phyloP scores from a whole-genome alignment of 1,284 basidiomycete species.

The Malassezia dermatis region DNA sequence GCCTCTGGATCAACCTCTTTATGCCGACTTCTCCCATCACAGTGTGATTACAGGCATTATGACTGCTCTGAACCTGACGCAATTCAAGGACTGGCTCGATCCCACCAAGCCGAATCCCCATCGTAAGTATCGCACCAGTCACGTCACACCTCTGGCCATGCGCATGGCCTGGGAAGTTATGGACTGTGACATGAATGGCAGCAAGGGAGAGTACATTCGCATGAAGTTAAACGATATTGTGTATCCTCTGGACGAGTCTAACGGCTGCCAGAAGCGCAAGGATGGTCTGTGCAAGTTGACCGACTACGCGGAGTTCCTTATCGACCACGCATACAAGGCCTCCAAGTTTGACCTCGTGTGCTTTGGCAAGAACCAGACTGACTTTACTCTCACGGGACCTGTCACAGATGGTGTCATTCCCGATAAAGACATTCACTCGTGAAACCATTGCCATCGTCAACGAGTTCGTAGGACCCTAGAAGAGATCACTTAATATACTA shows the following conservation, averaged over 20 bases:
- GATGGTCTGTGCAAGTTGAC: conserved; percentile 71
- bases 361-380: conserved; percentile 31
- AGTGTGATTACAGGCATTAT: conserved; percentile 31
- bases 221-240: conserved; percentile 62
- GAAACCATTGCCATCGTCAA: no score
- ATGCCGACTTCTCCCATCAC: conserved; percentile 40
- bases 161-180: conserved; percentile 29
- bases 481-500: background rate
- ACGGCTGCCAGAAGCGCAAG: conserved; percentile 54
- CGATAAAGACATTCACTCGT: background rate
- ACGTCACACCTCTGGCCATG: conserved; percentile 31
- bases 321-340: conserved; percentile 24
- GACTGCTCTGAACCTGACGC: conserved; percentile 37
- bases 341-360: conserved; percentile 39
- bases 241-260: conserved; percentile 61
- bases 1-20: conserved; percentile 35
- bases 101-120: conserved; percentile 19
- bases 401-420: conserved; percentile 22
- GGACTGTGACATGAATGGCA: conserved; percentile 27
- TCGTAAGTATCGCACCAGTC: conserved; percentile 24
- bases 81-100: conserved; percentile 25
- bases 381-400: conserved; percentile 32
- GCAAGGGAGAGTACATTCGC: conserved; percentile 57
- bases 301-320: conserved; percentile 56
- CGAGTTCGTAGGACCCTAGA: background rate